phyloP scores from a whole-genome alignment of 2,329 filamentous ascomycete species.

The Diaporthe velutina region DNA sequence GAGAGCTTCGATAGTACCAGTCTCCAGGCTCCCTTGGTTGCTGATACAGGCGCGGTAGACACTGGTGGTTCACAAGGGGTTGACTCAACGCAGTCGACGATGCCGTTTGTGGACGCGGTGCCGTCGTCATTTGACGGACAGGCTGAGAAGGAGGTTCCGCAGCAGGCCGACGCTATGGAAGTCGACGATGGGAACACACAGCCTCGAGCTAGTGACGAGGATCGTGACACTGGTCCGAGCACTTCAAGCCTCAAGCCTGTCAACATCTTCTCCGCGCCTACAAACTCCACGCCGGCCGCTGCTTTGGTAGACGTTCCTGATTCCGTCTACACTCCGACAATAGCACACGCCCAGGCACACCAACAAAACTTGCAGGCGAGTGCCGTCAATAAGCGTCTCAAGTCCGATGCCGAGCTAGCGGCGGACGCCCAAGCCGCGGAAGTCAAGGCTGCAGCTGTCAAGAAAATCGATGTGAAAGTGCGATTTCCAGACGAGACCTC shows the following conservation, averaged over 20 bases:
- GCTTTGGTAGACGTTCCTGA: slow-evolving; percentile 77
- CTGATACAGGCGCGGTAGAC: slow-evolving; percentile 32
- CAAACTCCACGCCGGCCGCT: slow-evolving; percentile 80
- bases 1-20: slow-evolving; percentile 6
- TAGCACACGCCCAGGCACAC: slow-evolving; percentile 81
- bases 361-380: slow-evolving; percentile 75
- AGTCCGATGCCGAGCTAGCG: slow-evolving; percentile 85
- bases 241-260: slow-evolving; percentile 61
- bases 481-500: slow-evolving; percentile 90
- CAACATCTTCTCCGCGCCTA: slow-evolving; percentile 83
- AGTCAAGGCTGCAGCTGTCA: slow-evolving; percentile 74
- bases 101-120: not conserved
- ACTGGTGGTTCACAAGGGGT: not conserved
- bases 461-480: slow-evolving; percentile 80
- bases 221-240: slow-evolving; percentile 30
- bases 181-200: slow-evolving; percentile 38
- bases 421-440: slow-evolving; percentile 75
- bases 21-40: slow-evolving; percentile 12
- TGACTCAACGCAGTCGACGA: not conserved
- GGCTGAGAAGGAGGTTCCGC: slow-evolving; percentile 18
- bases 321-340: slow-evolving; percentile 80
- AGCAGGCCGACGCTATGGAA: slow-evolving; percentile 46
- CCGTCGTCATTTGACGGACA: not conserved
- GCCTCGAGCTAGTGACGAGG: slow-evolving; percentile 45
- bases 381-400: slow-evolving; percentile 80